A percentile compares a stretch with the other conserved stretches of the same genome.
phyloP scores from a whole-genome alignment of 495 filamentous ascomycete species.

The Thozetella sp. region DNA sequence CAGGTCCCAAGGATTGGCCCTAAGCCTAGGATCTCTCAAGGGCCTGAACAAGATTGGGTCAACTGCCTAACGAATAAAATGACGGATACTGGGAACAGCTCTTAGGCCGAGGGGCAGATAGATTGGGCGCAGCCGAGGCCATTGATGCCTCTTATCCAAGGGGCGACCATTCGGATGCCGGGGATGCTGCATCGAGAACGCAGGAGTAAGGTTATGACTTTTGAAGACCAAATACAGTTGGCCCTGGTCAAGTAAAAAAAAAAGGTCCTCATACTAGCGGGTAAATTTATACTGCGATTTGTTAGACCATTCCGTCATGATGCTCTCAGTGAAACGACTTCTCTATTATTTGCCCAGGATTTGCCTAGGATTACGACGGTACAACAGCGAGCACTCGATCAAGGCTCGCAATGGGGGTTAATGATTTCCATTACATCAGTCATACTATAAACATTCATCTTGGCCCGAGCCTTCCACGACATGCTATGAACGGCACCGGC shows the following conservation, averaged over 20 bases:
- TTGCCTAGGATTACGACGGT: too few species aligned
- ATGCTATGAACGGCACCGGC: too few species aligned
- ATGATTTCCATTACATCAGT: too few species aligned
- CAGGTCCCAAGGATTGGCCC: conserved; percentile 91
- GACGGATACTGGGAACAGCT: not conserved
- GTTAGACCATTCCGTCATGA: too few species aligned
- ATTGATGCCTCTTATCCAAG: not conserved
- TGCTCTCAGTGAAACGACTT: too few species aligned
- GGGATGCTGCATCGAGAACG: not conserved
- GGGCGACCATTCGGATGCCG: not conserved
- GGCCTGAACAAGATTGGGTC: conserved; percentile 83
- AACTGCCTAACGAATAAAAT: conserved; percentile 29
- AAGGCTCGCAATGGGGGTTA: too few species aligned
- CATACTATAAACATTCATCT: too few species aligned
- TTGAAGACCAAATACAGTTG: not conserved
- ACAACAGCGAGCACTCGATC: too few species aligned
- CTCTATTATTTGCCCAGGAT: too few species aligned
- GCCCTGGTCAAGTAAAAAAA: not conserved
- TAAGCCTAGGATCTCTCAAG: conserved; percentile 94
- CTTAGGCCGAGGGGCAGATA: not conserved
- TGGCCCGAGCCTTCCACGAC: too few species aligned
- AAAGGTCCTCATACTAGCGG: not conserved
- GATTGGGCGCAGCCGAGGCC: not conserved
- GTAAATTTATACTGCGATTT: not conserved
- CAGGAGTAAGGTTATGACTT: not conserved